Percentiles rank a stretch among this genome's conserved stretches.
Conservation (phyloP, 257 asterid species). For the Voacanga thouarsii region DNA sequence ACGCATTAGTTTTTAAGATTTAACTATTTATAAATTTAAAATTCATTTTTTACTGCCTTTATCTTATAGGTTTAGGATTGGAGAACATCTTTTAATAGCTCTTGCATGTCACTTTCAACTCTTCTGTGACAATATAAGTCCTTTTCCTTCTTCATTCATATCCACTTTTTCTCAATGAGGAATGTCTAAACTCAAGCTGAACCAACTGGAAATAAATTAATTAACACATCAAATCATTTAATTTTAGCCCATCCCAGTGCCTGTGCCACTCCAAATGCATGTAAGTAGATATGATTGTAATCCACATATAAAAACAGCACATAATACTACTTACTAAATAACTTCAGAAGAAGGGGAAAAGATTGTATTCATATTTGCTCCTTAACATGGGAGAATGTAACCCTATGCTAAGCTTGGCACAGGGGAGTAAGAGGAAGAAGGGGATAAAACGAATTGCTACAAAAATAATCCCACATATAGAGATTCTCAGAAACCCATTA, state of each 20-base stretch:
- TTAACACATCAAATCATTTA: too few species aligned
- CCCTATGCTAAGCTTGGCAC: neutral
- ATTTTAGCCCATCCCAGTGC: too few species aligned
- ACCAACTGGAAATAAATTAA: neutral
- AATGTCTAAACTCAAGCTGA: neutral
- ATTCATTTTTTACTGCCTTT: too few species aligned
- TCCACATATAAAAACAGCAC: neutral
- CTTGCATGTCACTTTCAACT: neutral
- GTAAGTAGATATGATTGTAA: neutral
- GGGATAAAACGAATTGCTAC: neutral
- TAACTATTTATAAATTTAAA: too few species aligned
- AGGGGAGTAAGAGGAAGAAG: neutral
- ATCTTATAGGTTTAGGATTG: neutral
- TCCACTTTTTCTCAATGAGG: neutral
- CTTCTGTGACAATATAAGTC: neutral
- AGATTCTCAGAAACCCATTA: neutral
- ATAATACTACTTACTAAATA: neutral
- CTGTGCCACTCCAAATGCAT: neutral
- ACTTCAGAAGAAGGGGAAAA: neutral
- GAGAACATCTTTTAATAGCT: neutral
- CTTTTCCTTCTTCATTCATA: neutral
- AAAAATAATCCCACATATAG: neutral
- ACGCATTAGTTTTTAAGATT: too few species aligned
- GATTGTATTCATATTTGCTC: neutral
- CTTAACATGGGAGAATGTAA: neutral